phyloP scores from a whole-genome alignment of 495 filamentous ascomycete species.

The Rhypophila decipiens region DNA sequence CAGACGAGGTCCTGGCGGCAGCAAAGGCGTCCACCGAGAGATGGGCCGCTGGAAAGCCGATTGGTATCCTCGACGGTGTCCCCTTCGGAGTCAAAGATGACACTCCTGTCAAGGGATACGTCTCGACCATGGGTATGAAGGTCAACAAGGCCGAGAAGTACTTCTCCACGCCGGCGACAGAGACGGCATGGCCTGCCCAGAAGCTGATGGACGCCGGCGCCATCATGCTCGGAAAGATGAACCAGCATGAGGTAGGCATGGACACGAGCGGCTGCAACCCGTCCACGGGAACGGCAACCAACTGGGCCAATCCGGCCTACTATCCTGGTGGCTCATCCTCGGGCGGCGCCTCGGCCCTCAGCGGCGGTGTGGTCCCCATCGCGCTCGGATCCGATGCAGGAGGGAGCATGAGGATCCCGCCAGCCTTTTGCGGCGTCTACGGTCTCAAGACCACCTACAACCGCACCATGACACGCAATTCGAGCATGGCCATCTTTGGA shows the following conservation, averaged over 20 bases:
- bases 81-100: slow-evolving; percentile 89
- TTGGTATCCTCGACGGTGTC: slow-evolving; percentile 73
- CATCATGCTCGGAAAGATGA: slow-evolving; percentile 76
- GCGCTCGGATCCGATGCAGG: slow-evolving; percentile 78
- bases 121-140: slow-evolving; percentile 50
- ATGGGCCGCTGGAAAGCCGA: slow-evolving; percentile 56
- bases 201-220: slow-evolving; percentile 74
- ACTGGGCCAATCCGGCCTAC: slow-evolving; percentile 73
- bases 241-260: slow-evolving; percentile 84
- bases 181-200: slow-evolving; percentile 62
- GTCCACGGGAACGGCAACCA: slow-evolving; percentile 69
- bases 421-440: slow-evolving; percentile 78
- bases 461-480: slow-evolving; percentile 54
- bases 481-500: slow-evolving; percentile 61
- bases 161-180: slow-evolving; percentile 22
- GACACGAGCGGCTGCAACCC: slow-evolving; percentile 45
- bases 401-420: slow-evolving; percentile 76
- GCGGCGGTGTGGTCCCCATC: slow-evolving; percentile 71
- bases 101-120: slow-evolving; percentile 66
- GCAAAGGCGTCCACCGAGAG: slow-evolving; percentile 65
- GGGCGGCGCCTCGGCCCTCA: slow-evolving; percentile 72
- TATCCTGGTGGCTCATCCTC: slow-evolving; percentile 89
- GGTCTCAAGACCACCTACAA: slow-evolving; percentile 81
- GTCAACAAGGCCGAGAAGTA: slow-evolving; percentile 29
- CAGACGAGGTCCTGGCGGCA: slow-evolving; percentile 55